Evolutionary conservation across 208 protist genomes (phyloP).

Genomic region (Vickermania spadyakhi): DNA sequence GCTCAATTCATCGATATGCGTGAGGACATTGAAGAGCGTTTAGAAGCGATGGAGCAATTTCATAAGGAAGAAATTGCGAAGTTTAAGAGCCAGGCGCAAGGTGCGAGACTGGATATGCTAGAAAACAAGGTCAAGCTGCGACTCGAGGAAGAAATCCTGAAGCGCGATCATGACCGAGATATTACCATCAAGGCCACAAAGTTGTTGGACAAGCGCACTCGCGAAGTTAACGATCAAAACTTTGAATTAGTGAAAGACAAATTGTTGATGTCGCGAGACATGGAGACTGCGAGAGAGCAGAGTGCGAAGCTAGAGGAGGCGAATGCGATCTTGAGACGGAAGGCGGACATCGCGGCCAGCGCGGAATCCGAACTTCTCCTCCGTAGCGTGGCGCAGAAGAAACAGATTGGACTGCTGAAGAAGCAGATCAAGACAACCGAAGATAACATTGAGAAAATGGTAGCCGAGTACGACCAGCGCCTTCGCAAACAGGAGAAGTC

Average conservation of each 20-base stretch:
- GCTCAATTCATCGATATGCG: constrained; percentile 39
- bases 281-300: constrained; percentile 7
- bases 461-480: constrained; percentile 48
- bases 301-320: constrained; percentile 19
- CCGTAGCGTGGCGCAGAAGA: constrained; percentile 40
- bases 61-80: constrained; percentile 16
- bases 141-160: constrained; percentile 39
- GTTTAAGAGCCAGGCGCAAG: constrained; percentile 14
- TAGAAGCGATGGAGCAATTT: constrained; percentile 25
- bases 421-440: constrained; percentile 42
- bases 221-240: constrained; percentile 57
- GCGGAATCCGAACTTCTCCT: constrained; percentile 30
- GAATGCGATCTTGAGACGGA: constrained; percentile 33
- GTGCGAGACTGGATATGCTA: constrained; percentile 46
- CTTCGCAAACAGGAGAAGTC: constrained; percentile 17
- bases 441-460: constrained; percentile 35
- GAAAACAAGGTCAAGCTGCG: constrained; percentile 65
- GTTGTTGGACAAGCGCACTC: constrained; percentile 55
- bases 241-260: constrained; percentile 63
- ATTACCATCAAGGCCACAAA: constrained; percentile 45
- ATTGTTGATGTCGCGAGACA: constrained; percentile 44
- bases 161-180: constrained; percentile 27
- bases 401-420: constrained; percentile 35
- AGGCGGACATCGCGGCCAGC: constrained; percentile 27
- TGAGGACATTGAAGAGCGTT: constrained; percentile 31